These are phyloP conservation scores for Hypomyces rosellus DNA, from an alignment of 2,329 filamentous ascomycete species.

Conservation along the genomic window DNA sequence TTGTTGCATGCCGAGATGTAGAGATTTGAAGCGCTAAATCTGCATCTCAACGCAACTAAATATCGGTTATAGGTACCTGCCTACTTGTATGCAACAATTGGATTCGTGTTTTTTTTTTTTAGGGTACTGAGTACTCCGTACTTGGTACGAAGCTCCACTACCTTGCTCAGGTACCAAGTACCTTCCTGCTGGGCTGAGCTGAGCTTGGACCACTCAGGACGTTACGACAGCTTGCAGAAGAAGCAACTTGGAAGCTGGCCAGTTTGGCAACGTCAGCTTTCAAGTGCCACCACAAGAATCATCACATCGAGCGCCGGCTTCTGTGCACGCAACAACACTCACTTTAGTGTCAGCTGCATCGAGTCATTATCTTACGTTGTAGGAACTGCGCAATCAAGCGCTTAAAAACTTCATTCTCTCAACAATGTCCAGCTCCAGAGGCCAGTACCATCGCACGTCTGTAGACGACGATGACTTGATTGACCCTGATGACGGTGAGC, in stretches of 20 bases:
- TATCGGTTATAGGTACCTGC: too few species aligned
- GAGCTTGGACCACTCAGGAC: constrained; percentile 22
- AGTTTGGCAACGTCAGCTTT: constrained; percentile 18
- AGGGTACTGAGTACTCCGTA: too few species aligned
- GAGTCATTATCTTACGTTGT: too few species aligned
- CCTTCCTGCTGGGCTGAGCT: not conserved
- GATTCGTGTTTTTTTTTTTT: too few species aligned
- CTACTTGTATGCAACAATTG: too few species aligned
- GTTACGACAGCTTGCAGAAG: constrained; percentile 13
- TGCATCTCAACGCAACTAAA: too few species aligned
- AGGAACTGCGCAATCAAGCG: too few species aligned
- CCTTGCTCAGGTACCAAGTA: too few species aligned
- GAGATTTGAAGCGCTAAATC: too few species aligned
- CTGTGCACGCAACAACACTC: constrained; percentile 4
- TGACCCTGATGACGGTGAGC: constrained; percentile 68
- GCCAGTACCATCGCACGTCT: constrained; percentile 56
- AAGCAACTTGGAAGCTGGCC: constrained; percentile 21
- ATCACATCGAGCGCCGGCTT: constrained; percentile 9
- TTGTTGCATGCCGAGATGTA: too few species aligned
- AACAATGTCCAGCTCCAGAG: constrained; percentile 42
- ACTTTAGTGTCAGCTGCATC: too few species aligned
- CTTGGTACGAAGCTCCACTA: too few species aligned
- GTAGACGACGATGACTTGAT: constrained; percentile 66
- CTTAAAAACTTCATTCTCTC: not conserved
- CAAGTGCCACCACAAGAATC: not conserved